Conservation (phyloP, 1,139 yeast genomes). For the Diutina catenulata region DNA sequence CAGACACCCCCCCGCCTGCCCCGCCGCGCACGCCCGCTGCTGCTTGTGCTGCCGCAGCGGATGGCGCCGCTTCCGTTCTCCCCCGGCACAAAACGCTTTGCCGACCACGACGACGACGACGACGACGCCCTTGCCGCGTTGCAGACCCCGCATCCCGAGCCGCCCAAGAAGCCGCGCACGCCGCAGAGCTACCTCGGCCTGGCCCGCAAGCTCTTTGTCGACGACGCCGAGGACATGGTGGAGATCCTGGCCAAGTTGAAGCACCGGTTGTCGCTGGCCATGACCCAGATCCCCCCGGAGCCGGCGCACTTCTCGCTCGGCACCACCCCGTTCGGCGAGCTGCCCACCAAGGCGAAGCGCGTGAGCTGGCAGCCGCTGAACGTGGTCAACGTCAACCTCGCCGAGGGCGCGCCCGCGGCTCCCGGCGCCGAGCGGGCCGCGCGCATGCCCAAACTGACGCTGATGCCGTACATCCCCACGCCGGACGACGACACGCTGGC, state of each 20-base stretch:
- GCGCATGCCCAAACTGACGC: conserved; percentile 1
- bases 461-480: conserved; percentile 3
- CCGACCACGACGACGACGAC: neutral
- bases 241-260: neutral
- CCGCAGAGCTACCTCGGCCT: conserved; percentile 1
- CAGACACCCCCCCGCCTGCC: neutral
- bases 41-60: neutral
- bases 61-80: conserved; percentile 1
- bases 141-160: conserved; percentile 3
- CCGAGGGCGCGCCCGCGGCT: neutral
- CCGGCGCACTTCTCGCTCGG: conserved; percentile 1
- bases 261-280: conserved; percentile 1
- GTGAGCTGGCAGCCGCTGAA: conserved; percentile 4
- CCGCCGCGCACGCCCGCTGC: neutral
- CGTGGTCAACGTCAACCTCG: conserved; percentile 3
- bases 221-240: neutral
- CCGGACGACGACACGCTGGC: conserved; percentile 3
- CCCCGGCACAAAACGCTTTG: conserved; percentile 1
- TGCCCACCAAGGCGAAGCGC: conserved; percentile 4
- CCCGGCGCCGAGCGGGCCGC: conserved; percentile 1
- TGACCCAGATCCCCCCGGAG: neutral
- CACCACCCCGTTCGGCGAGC: conserved; percentile 3
- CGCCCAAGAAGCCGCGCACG: conserved; percentile 1
- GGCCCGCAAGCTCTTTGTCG: conserved; percentile 1
- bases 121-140: conserved; percentile 1